Conservation (phyloP, 345 rosid species). For the Laguncularia racemosa region DNA sequence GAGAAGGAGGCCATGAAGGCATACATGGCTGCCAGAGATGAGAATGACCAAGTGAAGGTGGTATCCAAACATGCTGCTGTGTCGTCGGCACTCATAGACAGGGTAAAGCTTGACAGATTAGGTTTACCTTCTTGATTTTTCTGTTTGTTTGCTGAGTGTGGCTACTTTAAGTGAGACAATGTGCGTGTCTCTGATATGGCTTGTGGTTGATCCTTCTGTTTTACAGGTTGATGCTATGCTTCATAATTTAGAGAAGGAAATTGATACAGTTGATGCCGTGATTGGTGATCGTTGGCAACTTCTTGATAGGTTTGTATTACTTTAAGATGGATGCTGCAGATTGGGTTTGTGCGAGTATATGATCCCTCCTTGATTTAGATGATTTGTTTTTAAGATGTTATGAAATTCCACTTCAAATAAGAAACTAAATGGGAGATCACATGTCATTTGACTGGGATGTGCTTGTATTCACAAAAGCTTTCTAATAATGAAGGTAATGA, state of each 20-base stretch:
- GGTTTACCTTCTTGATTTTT: background rate
- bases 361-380: background rate
- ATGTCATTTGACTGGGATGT: too few relatives aligned
- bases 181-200: background rate
- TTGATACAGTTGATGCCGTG: slow-evolving; percentile 70
- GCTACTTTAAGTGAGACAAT: too few relatives aligned
- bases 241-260: slow-evolving; percentile 85
- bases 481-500: too few relatives aligned
- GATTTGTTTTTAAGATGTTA: too few relatives aligned
- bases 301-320: slow-evolving; percentile 59
- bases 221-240: slow-evolving; percentile 76
- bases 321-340: background rate
- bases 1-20: slow-evolving; percentile 74
- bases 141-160: slow-evolving; percentile 2
- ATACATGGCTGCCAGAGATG: slow-evolving; percentile 77
- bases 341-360: background rate
- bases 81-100: slow-evolving; percentile 75
- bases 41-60: slow-evolving; percentile 39
- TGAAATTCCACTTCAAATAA: too few relatives aligned
- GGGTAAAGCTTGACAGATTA: slow-evolving; percentile 24
- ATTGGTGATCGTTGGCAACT: slow-evolving; percentile 75
- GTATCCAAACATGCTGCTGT: slow-evolving; percentile 47
- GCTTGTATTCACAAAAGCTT: too few relatives aligned
- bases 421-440: too few relatives aligned
- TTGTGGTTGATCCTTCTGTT: slow-evolving; percentile 4